Evolutionary conservation across 208 protist genomes (phyloP).

Genomic region (Trypanosoma melophagium): DNA sequence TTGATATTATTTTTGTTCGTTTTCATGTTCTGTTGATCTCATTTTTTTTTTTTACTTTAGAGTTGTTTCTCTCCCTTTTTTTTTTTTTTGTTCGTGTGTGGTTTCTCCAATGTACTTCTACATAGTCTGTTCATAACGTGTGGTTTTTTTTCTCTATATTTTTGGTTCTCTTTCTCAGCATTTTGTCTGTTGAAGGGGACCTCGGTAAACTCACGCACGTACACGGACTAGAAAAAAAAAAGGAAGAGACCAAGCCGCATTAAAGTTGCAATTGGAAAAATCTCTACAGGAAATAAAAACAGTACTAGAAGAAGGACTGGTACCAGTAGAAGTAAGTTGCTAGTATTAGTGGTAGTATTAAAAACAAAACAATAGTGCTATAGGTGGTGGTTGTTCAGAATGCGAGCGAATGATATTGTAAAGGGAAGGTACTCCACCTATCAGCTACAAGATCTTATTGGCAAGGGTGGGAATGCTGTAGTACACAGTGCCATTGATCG

Average conservation of each 20-base stretch:
- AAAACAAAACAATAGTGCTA: too few species aligned
- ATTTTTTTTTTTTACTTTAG: too few species aligned
- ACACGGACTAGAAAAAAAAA: background rate
- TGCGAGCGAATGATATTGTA: conserved; percentile 30
- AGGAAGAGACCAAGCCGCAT: background rate
- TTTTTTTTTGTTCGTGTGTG: conserved; percentile 1
- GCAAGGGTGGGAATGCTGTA: conserved; percentile 67
- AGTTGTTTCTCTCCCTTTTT: conserved; percentile 2
- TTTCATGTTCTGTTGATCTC: too few species aligned
- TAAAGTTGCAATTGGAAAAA: too few species aligned
- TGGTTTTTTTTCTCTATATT: background rate
- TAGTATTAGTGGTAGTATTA: too few species aligned
- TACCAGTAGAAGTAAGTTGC: too few species aligned
- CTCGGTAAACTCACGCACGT: conserved; percentile 23
- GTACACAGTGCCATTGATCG: conserved; percentile 70
- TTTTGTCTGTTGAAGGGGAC: background rate
- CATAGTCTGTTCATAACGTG: background rate
- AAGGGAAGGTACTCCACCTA: conserved; percentile 82
- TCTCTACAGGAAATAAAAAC: too few species aligned
- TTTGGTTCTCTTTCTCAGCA: background rate
- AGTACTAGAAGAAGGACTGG: background rate
- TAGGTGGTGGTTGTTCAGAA: background rate
- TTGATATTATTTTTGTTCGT: too few species aligned
- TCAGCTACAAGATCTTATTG: conserved; percentile 68
- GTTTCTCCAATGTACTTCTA: background rate